These are phyloP conservation scores for Malania oleifera DNA, from an alignment of 164 flowering plant genomes.

Conservation along the genomic window DNA sequence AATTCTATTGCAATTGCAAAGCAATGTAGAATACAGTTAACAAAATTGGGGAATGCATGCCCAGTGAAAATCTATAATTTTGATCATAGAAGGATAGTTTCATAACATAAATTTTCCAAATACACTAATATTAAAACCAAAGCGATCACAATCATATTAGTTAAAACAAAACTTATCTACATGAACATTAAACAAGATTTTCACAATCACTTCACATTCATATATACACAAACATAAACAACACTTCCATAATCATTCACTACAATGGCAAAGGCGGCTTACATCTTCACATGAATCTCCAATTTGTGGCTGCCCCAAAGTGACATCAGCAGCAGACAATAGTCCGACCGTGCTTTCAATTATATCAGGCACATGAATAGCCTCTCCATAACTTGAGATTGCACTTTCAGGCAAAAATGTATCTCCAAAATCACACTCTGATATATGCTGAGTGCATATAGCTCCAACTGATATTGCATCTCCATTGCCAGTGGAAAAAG, in stretches of 20 bases:
- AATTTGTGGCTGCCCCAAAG: conserved; percentile 46
- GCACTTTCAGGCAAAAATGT: conserved; percentile 45
- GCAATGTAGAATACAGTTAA: background rate
- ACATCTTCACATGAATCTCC: conserved; percentile 69
- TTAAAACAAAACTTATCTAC: background rate
- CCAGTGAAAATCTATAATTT: background rate
- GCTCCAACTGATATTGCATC: conserved; percentile 42
- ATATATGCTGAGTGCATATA: conserved; percentile 28
- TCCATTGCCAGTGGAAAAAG: conserved; percentile 58
- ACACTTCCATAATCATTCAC: too few species aligned
- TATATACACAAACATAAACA: too few species aligned
- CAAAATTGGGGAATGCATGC: background rate
- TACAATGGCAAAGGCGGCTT: conserved; percentile 22
- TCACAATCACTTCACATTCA: too few species aligned
- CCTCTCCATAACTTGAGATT: conserved; percentile 57
- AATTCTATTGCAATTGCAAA: too few species aligned
- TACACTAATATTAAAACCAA: background rate
- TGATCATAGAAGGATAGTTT: background rate
- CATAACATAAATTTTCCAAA: background rate
- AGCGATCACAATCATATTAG: background rate
- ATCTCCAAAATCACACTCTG: conserved; percentile 50
- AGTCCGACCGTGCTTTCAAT: conserved; percentile 71
- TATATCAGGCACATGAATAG: conserved; percentile 56
- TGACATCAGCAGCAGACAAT: conserved; percentile 52
- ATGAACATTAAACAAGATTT: too few species aligned